Conservation (phyloP, 352 stramenopile species). For the Pythium pyrilobum region DNA sequence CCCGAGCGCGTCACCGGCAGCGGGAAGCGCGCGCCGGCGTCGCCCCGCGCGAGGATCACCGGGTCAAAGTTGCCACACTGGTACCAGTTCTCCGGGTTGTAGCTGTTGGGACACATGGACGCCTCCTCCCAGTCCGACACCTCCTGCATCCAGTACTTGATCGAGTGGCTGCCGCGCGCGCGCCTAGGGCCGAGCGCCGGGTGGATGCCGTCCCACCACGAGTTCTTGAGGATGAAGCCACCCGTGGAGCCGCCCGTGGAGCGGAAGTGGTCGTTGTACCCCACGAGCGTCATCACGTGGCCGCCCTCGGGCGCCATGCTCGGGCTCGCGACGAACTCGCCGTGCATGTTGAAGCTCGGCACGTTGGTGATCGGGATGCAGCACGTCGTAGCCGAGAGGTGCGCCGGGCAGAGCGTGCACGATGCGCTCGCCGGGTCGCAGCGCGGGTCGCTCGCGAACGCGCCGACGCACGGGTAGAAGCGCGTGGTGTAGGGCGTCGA, state of each 20-base stretch:
- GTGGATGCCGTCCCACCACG: constrained; percentile 63
- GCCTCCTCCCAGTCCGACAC: constrained; percentile 65
- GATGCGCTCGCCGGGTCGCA: constrained; percentile 42
- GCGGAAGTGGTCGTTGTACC: constrained; percentile 62
- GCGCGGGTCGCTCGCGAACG: constrained; percentile 35
- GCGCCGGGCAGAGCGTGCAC: constrained; percentile 47
- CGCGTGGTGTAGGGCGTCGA: constrained; percentile 52
- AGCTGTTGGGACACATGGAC: constrained; percentile 66
- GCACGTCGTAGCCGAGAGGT: constrained; percentile 47
- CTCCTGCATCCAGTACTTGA: constrained; percentile 70
- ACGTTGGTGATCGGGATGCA: constrained; percentile 37
- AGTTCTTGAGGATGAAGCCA: constrained; percentile 77
- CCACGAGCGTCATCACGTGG: constrained; percentile 66
- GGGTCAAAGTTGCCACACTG: constrained; percentile 56
- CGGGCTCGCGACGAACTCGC: constrained; percentile 51
- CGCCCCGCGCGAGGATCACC: constrained; percentile 30
- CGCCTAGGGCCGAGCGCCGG: constrained; percentile 49
- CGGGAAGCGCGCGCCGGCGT: constrained; percentile 32
- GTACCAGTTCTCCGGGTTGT: constrained; percentile 69
- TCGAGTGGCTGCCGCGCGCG: constrained; percentile 57
- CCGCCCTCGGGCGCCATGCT: constrained; percentile 51
- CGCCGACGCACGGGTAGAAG: constrained; percentile 59
- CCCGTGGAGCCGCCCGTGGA: constrained; percentile 56
- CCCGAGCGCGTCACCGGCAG: constrained; percentile 26
- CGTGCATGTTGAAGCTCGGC: constrained; percentile 62